Conservation (phyloP, 139 green algal species). For the Chlorella sp. region DNA sequence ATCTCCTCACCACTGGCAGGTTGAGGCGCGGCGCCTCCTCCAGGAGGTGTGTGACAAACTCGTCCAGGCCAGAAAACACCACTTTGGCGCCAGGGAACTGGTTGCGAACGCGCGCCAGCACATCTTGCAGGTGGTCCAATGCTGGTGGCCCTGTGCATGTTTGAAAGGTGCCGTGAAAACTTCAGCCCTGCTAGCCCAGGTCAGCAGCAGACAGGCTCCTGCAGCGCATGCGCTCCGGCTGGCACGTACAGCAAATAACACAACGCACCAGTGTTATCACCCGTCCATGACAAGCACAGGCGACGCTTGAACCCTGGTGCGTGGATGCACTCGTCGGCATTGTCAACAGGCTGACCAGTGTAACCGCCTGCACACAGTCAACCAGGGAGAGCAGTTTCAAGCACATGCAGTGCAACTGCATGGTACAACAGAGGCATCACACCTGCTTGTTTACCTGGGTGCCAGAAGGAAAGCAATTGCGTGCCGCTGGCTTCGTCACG, state of each 20-base stretch:
- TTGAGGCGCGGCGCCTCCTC: constrained; percentile 6
- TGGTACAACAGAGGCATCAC: too few species aligned
- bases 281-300: constrained; percentile 46
- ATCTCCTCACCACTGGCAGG: constrained; percentile 1
- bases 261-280: constrained; percentile 33
- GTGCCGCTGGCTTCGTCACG: constrained; percentile 26
- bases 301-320: constrained; percentile 12
- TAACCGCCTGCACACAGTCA: constrained; percentile 35
- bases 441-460: not conserved
- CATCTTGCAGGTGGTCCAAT: not conserved
- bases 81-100: constrained; percentile 55
- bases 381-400: not conserved
- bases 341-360: constrained; percentile 36
- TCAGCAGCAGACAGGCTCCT: too few species aligned
- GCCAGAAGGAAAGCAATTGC: constrained; percentile 42
- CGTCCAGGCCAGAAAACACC: constrained; percentile 54
- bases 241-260: too few species aligned
- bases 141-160: not conserved
- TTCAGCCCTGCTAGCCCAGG: not conserved
- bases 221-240: not conserved
- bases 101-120: constrained; percentile 34
- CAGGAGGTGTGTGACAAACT: constrained; percentile 43
- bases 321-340: constrained; percentile 32
- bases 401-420: too few species aligned
- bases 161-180: not conserved